Evolutionary conservation across 2,329 filamentous ascomycete species (phyloP).

Genomic region (Orbilia oligospora): DNA sequence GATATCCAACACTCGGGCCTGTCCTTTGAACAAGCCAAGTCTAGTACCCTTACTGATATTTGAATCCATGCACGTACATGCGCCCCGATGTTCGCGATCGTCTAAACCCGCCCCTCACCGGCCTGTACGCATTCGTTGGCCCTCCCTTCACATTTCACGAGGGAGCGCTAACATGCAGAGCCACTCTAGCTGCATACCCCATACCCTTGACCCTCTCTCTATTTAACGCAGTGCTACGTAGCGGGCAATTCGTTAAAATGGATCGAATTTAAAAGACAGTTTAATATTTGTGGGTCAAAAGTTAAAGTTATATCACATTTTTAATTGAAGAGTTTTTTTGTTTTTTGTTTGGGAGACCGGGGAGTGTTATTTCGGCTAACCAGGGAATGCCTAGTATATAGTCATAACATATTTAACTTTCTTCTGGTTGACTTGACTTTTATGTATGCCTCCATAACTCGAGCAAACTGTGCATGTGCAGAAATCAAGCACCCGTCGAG

Average conservation of each 20-base stretch:
- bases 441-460: constrained; percentile 5
- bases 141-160: constrained; percentile 36
- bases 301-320: constrained; percentile 35
- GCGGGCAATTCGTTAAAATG: constrained; percentile 15
- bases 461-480: constrained; percentile 49
- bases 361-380: constrained; percentile 1
- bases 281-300: constrained; percentile 25
- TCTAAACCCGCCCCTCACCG: constrained; percentile 39
- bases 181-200: constrained; percentile 52
- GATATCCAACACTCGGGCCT: constrained; percentile 22
- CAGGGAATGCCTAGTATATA: not conserved
- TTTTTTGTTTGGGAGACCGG: not conserved
- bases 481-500: constrained; percentile 2
- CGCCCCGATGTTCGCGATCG: constrained; percentile 22
- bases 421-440: not conserved
- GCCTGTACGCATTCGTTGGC: constrained; percentile 44
- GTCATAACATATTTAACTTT: not conserved
- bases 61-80: constrained; percentile 33
- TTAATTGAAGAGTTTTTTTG: constrained; percentile 2
- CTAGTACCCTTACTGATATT: constrained; percentile 38
- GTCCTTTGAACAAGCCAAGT: constrained; percentile 33
- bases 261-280: constrained; percentile 22
- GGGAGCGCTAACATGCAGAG: constrained; percentile 47
- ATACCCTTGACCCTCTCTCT: constrained; percentile 27
- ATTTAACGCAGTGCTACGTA: constrained; percentile 28